Evolutionary conservation across 805 yeast genomes (phyloP).

Genomic region (Wickerhamomyces sydowiorum): DNA sequence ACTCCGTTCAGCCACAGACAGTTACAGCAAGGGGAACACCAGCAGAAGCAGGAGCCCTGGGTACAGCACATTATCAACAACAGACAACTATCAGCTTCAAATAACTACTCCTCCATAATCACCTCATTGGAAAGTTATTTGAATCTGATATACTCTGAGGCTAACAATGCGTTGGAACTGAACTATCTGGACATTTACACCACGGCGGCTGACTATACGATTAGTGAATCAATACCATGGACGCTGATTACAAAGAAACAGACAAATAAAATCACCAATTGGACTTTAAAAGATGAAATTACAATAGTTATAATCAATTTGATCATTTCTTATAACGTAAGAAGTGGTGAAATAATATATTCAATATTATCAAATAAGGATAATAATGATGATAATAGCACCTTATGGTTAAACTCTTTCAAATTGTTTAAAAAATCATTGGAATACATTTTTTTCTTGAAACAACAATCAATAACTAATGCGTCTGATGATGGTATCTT

Average conservation of each 20-base stretch:
- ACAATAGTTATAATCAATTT: constrained; percentile 10
- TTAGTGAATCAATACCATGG: background rate
- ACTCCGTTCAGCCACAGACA: too few species aligned
- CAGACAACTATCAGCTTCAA: too few species aligned
- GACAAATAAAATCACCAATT: background rate
- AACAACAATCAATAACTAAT: background rate
- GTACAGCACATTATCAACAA: too few species aligned
- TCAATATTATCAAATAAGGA: background rate
- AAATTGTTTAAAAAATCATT: constrained; percentile 16
- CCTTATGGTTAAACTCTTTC: constrained; percentile 12
- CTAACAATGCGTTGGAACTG: too few species aligned
- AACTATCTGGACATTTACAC: too few species aligned
- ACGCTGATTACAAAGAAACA: background rate
- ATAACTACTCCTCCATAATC: too few species aligned
- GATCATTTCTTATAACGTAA: constrained; percentile 4
- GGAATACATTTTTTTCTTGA: constrained; percentile 10
- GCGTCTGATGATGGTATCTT: background rate
- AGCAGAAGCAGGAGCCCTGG: too few species aligned
- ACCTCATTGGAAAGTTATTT: too few species aligned
- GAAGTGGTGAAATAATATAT: constrained; percentile 10
- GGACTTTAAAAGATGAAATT: constrained; percentile 18
- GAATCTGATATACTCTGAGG: too few species aligned
- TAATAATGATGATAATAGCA: constrained; percentile 1
- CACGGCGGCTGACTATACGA: too few species aligned
- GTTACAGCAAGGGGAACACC: too few species aligned